A percentile compares a stretch with the other conserved stretches of the same genome.
Conservation (phyloP, 2,329 filamentous ascomycete genomes). For the Xylariaceae sp. region DNA sequence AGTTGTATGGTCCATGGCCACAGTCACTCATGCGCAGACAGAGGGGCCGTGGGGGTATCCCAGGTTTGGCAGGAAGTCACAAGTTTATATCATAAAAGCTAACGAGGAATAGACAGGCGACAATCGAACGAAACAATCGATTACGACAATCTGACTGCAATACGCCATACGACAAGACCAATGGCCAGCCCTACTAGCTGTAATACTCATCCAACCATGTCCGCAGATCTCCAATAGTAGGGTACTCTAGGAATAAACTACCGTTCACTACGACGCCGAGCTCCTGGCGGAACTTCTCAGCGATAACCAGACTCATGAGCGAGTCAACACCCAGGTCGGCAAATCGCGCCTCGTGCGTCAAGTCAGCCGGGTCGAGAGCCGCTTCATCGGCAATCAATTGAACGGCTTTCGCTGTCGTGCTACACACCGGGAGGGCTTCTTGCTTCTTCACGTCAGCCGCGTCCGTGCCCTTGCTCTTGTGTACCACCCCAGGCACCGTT, state of each 20-base stretch:
- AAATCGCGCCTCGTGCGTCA: constrained; percentile 33
- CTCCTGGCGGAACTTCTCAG: constrained; percentile 32
- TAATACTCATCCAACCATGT: constrained; percentile 28
- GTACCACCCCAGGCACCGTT: background rate
- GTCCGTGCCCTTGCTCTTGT: background rate
- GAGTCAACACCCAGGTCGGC: constrained; percentile 35
- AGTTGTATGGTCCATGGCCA: too few relatives aligned
- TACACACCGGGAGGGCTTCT: background rate
- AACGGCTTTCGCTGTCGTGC: constrained; percentile 25
- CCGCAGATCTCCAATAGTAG: constrained; percentile 30
- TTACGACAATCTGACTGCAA: background rate
- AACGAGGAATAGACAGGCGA: background rate
- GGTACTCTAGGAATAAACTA: constrained; percentile 34
- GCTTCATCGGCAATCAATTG: constrained; percentile 50
- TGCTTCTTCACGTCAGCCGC: background rate
- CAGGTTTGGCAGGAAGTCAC: too few relatives aligned
- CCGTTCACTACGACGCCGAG: constrained; percentile 25
- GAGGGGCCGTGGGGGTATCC: too few relatives aligned
- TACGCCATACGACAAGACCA: background rate
- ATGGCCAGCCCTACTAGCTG: background rate
- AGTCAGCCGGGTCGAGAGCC: constrained; percentile 49
- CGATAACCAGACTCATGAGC: constrained; percentile 34
- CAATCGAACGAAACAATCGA: background rate
- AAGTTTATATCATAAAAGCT: background rate
- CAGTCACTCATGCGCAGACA: too few relatives aligned